Base-by-base conservation (phyloP, 179 eudicot species). In the Beta lomatogona region DNA sequence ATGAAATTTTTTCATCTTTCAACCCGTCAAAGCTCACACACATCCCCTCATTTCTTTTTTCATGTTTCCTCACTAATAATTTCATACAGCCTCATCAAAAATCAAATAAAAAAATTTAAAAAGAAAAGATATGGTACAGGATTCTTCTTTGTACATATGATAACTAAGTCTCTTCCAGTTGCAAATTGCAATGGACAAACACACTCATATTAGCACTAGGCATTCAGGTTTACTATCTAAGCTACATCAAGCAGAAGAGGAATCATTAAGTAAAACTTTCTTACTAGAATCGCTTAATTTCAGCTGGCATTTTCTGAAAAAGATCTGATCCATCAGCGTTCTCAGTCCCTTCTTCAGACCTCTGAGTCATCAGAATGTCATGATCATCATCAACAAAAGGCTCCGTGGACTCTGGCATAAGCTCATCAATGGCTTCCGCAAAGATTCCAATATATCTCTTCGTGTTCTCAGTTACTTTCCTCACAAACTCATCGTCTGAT, bases 371-470 rank as follows among this genome's bases (percentile, higher is more conserved):
- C 83, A 92, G 73, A 77, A 94, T 89, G 82, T 96, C 99, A 74
- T 91, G 92, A 77, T 96, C 99, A 86, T 96, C 99, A 71, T 94
- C 99, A 14, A 89, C 89, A 77, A 94, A 88, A 14, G 90, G 92
- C 89, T 96, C 99, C 0, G 97, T 94, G 0, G 99, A 89, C 81
- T 96, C 98, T 6, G 99, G 99, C 89, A 94, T 86, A 9, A 96
- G 84, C 84, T 87, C 97, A 75, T 94, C 99, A 21, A 96, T 89
- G 0, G 99, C 99, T 71, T 91, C 91, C 0, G 97, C 93, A 75
- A 96, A 96, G 72, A 94, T 80, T 7, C 89, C 92, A 63, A 96
- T 85, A 77, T 96, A 96, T 63, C 99, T 86, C 76, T 92, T 84
- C 0, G 99, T 94, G 69, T 96, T 96, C 76, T 91, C 97, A 14